A percentile compares a stretch with the other conserved stretches of the same genome.
Conservation (phyloP, 768 basidiomycete species). For the Tulasnella sp. region DNA sequence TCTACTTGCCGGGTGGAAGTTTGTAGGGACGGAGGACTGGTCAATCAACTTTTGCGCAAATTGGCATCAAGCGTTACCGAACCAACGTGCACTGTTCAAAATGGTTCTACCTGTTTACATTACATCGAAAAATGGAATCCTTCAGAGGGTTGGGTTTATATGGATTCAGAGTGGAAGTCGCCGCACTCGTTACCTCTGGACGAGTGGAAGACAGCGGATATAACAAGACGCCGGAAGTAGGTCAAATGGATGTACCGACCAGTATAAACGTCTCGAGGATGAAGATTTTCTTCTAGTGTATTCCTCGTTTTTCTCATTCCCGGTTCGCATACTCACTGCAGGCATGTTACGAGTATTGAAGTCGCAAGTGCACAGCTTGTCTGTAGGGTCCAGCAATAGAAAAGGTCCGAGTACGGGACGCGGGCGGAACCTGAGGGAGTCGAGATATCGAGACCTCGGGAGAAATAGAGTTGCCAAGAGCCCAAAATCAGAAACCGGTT, state of each 20-base stretch:
- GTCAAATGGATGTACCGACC: slow-evolving; percentile 50
- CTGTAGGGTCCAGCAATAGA: too few relatives aligned
- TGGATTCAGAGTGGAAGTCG: slow-evolving; percentile 66
- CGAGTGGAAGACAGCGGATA: slow-evolving; percentile 36
- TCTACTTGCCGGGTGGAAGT: slow-evolving; percentile 64
- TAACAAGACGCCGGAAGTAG: slow-evolving; percentile 70
- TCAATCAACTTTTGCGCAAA: slow-evolving; percentile 50
- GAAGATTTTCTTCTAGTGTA: too few relatives aligned
- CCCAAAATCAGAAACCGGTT: too few relatives aligned
- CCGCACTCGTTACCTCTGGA: slow-evolving; percentile 37
- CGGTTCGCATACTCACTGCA: too few relatives aligned
- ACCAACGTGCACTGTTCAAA: slow-evolving; percentile 29
- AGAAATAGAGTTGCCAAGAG: too few relatives aligned
- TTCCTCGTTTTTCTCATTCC: too few relatives aligned
- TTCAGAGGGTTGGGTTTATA: slow-evolving; percentile 73
- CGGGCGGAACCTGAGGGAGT: too few relatives aligned
- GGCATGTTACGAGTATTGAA: too few relatives aligned
- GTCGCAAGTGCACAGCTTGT: too few relatives aligned
- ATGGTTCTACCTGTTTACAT: not conserved
- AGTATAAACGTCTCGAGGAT: too few relatives aligned
- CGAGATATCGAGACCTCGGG: too few relatives aligned
- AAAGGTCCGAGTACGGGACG: too few relatives aligned
- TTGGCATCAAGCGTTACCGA: slow-evolving; percentile 42
- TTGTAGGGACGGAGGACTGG: slow-evolving; percentile 74
- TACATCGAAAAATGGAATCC: not conserved